Base-by-base conservation (phyloP, 306 rosid species). In the Echinosophora koreensis region DNA sequence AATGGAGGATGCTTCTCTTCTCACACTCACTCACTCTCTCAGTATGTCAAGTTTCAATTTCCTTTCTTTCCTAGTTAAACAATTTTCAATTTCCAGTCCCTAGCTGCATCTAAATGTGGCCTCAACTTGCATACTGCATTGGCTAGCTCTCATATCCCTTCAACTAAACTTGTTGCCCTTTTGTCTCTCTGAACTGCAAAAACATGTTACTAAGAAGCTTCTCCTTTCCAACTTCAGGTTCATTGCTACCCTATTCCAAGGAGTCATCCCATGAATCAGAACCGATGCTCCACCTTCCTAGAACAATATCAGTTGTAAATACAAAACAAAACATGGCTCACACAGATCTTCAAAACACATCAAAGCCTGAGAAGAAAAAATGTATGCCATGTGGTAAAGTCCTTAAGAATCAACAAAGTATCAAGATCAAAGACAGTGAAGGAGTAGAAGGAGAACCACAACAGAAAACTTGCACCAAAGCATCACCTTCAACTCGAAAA, bases 191-290 rank as follows among this genome's bases (percentile, higher is more conserved):
- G 6, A 18, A 83, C 5, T 67, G 3, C 27, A 14, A 60, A 68
- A 80, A 7, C 85, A 93, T 94, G 96, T 84, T 87, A 74, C 90
- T 90, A 27, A 76, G 94, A 82, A 94, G 88, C 73, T 87, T 83
- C 22, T 88, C 87, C 4, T 27, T 88, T 11, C 90, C 94, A 32
- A 84, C 86, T 65, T 80, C 77, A 66, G 78, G 54, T 37, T 87
- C 96, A 59, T 86, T 86, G 71, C n/a, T 86, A 5, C 87, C 77
- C 51, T 87, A 84, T 73, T 77, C 59, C 63, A 83, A 74, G 61
- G 88, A 78, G 4, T 30, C 82, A 17, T 79, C 82, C 28, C 76
- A 61, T 1, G 92, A 87, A 35, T 32, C 88, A 42, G 85, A 88
- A 28, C 27, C 54, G 7, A 3, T 68, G 77, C 81, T 69, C 69